Evolutionary conservation across 352 stramenopile genomes (phyloP).

Genomic region (Saprolegnia diclina): DNA sequence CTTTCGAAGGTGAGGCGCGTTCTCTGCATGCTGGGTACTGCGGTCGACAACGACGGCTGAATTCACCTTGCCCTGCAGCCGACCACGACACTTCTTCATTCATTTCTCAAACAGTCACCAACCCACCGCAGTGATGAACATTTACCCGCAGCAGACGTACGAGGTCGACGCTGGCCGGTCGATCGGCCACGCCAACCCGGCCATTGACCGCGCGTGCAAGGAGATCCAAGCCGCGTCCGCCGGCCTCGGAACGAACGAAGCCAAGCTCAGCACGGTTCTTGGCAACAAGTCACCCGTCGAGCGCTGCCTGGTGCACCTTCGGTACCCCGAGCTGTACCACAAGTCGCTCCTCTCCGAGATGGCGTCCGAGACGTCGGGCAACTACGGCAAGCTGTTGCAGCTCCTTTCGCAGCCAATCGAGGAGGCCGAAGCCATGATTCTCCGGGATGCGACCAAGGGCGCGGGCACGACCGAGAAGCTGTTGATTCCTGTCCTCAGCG

Average conservation of each 20-base stretch:
- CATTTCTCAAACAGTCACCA: no score
- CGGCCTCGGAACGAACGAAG: constrained; percentile 60
- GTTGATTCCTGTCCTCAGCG: constrained; percentile 58
- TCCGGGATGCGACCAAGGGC: constrained; percentile 57
- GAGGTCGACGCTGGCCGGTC: constrained; percentile 24
- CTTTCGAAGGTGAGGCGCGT: no score
- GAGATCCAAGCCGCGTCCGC: constrained; percentile 55
- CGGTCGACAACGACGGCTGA: no score
- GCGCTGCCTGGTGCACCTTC: constrained; percentile 41
- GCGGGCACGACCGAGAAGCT: constrained; percentile 49
- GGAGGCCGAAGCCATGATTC: constrained; percentile 52
- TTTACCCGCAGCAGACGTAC: constrained; percentile 44
- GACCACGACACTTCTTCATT: no score
- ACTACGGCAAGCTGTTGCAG: constrained; percentile 54
- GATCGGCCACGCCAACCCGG: constrained; percentile 38
- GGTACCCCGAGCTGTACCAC: constrained; percentile 54
- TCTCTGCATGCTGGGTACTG: no score
- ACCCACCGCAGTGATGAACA: constrained; percentile 33
- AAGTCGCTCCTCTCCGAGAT: constrained; percentile 46
- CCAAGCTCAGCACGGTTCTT: constrained; percentile 47
- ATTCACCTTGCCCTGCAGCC: no score
- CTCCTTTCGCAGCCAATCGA: constrained; percentile 46
- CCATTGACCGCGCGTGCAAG: constrained; percentile 45
- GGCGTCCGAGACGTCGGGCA: constrained; percentile 56
- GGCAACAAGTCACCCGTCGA: constrained; percentile 41